phyloP scores from a whole-genome alignment of 2,329 filamentous ascomycete genomes.

The Chrysoporthe cubensis region DNA sequence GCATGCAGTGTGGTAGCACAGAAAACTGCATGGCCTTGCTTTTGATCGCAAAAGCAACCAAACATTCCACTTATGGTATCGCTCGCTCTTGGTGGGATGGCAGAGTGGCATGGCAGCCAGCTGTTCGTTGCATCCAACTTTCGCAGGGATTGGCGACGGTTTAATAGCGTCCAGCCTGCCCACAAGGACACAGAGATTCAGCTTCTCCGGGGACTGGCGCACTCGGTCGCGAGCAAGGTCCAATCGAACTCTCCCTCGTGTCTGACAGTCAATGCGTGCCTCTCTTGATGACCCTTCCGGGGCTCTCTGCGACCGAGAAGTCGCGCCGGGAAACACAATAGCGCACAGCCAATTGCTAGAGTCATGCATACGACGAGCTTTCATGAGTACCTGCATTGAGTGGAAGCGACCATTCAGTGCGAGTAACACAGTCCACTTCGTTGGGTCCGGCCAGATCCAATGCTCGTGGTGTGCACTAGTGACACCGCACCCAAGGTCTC shows the following conservation, averaged over 20 bases:
- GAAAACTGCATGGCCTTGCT: neutral
- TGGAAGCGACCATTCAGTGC: neutral
- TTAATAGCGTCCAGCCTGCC: too few species aligned
- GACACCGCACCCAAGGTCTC: neutral
- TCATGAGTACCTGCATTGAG: neutral
- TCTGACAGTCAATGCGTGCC: neutral
- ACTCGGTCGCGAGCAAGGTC: neutral
- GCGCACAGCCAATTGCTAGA: neutral
- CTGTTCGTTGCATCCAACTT: too few species aligned
- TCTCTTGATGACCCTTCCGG: neutral
- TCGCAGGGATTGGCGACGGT: too few species aligned
- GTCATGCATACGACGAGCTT: neutral
- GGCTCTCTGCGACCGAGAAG: neutral
- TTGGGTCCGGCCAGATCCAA: neutral
- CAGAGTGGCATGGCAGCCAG: neutral
- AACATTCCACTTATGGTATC: neutral
- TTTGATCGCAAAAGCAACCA: neutral
- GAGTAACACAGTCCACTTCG: neutral
- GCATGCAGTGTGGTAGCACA: neutral
- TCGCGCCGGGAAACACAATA: neutral
- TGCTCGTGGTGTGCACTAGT: neutral
- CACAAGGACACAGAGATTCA: neutral
- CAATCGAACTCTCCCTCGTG: neutral
- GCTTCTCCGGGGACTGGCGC: neutral
- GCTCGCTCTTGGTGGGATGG: too few species aligned